Percentiles rank a stretch among this genome's conserved stretches.
Evolutionary conservation across 768 basidiomycete genomes (phyloP).

Genomic region (Tricholoma flavovirens): DNA sequence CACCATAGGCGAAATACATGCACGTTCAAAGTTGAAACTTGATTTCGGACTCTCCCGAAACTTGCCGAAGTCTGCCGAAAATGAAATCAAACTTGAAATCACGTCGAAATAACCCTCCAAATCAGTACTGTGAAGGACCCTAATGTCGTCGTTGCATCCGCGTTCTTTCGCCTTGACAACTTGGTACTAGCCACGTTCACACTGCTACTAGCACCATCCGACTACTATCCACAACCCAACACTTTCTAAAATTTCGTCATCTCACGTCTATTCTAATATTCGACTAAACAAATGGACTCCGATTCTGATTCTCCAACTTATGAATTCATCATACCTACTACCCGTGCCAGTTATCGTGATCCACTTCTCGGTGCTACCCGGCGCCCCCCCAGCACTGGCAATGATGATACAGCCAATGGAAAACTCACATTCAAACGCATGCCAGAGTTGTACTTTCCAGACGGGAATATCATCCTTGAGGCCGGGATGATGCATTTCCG

Average conservation of each 20-base stretch:
- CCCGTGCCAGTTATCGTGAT: not conserved
- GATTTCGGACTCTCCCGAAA: too few relatives aligned
- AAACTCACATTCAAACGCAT: not conserved
- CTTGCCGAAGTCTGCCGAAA: too few relatives aligned
- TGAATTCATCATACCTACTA: not conserved
- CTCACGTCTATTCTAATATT: not conserved
- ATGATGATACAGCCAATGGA: too few relatives aligned
- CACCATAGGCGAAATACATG: too few relatives aligned
- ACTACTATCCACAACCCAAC: not conserved
- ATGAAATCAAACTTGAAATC: too few relatives aligned
- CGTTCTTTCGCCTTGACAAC: not conserved
- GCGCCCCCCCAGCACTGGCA: not conserved
- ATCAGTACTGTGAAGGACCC: too few relatives aligned
- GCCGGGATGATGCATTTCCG: slow-evolving; percentile 29
- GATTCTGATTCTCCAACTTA: not conserved
- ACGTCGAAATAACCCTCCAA: too few relatives aligned
- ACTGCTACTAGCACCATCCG: not conserved
- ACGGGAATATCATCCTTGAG: slow-evolving; percentile 34
- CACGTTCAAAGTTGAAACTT: too few relatives aligned
- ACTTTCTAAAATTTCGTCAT: too few relatives aligned
- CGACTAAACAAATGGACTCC: not conserved
- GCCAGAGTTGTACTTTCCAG: slow-evolving; percentile 18
- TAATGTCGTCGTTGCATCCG: too few relatives aligned
- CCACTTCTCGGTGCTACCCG: not conserved
- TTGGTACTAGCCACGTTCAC: too few relatives aligned